Evolutionary conservation across 78 protist species (phyloP).

Genomic region (Dictyostelium firmibasis): DNA sequence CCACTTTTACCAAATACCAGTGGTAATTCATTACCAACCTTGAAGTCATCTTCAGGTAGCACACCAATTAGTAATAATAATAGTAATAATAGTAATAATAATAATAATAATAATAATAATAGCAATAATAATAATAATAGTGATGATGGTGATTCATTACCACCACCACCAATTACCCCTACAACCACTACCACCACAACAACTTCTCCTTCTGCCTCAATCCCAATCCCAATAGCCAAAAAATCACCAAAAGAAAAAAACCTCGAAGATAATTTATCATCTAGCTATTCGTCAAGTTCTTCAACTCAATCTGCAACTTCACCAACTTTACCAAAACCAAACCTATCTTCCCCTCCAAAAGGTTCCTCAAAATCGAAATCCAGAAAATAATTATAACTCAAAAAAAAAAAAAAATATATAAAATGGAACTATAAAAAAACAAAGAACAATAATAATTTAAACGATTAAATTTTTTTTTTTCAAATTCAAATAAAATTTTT

Average conservation of each 20-base stretch:
- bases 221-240: not conserved
- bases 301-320: not conserved
- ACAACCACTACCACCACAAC: not conserved
- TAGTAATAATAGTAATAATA: not conserved
- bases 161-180: not conserved
- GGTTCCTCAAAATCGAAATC: not conserved
- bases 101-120: too few relatives aligned
- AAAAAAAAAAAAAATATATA: not conserved
- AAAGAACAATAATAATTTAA: not conserved
- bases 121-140: too few relatives aligned
- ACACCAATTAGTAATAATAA: not conserved
- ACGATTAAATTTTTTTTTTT: not conserved
- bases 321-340: constrained; percentile 15
- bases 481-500: not conserved
- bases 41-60: not conserved
- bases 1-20: not conserved
- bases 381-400: not conserved
- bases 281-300: not conserved
- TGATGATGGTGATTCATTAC: not conserved
- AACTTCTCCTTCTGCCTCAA: not conserved
- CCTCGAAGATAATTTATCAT: not conserved
- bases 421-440: not conserved
- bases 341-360: constrained; percentile 20
- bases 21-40: not conserved
- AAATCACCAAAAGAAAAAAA: not conserved